These are phyloP conservation scores for Pyrenopolyporus hunteri DNA, from an alignment of 495 filamentous ascomycete genomes.

Conservation along the genomic window DNA sequence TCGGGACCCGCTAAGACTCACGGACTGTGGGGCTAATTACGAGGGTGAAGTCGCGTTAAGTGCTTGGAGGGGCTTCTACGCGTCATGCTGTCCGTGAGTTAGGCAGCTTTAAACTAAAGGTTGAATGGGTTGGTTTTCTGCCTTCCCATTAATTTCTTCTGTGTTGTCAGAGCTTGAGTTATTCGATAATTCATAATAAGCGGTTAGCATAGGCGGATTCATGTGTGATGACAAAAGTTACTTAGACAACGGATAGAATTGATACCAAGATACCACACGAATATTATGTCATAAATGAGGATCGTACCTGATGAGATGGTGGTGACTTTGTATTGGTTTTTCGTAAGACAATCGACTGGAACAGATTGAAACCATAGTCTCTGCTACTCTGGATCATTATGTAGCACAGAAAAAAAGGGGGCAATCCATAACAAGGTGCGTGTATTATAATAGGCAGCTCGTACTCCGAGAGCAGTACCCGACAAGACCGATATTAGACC, in stretches of 20 bases:
- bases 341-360: not conserved
- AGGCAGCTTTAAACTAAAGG: not conserved
- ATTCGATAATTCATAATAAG: not conserved
- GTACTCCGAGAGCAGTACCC: slow-evolving; percentile 20
- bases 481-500: slow-evolving; percentile 35
- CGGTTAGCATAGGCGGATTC: not conserved
- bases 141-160: no score
- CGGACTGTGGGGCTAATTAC: slow-evolving; percentile 11
- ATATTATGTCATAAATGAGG: slow-evolving; percentile 9
- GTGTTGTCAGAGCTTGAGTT: not conserved
- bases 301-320: not conserved
- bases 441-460: not conserved
- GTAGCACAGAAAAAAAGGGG: not conserved
- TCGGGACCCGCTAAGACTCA: slow-evolving; percentile 11
- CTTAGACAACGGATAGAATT: slow-evolving; percentile 9
- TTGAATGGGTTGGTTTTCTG: no score
- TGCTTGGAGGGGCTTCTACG: slow-evolving; percentile 23
- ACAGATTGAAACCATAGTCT: not conserved
- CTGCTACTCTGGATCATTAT: not conserved
- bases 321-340: not conserved
- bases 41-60: slow-evolving; percentile 14
- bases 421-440: not conserved
- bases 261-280: slow-evolving; percentile 20
- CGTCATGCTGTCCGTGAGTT: slow-evolving; percentile 13
- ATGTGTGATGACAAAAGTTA: slow-evolving; percentile 13